phyloP scores from a whole-genome alignment of 1,284 basidiomycete genomes.

The Boletus nobilissimus region DNA sequence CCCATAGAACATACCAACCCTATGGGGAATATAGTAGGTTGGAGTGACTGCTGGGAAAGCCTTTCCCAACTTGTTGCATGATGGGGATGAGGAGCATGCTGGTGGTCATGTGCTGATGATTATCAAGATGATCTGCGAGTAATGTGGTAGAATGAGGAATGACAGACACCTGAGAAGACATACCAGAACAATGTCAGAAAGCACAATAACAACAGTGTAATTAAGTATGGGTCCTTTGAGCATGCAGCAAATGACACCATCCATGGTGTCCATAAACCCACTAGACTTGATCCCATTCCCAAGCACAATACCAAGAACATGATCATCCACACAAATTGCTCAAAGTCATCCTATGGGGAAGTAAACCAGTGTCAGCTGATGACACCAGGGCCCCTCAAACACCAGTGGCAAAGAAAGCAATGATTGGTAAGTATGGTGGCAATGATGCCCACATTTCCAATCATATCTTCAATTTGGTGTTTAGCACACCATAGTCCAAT shows the following conservation, averaged over 20 bases:
- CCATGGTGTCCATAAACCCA: constrained; percentile 85
- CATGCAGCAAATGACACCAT: constrained; percentile 72
- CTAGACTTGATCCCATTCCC: constrained; percentile 94
- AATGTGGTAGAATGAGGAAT: neutral
- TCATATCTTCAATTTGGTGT: constrained; percentile 77
- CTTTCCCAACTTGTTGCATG: constrained; percentile 88
- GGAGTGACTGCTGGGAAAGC: constrained; percentile 73
- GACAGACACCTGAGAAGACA: no score
- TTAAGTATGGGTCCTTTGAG: constrained; percentile 80
- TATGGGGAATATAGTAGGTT: constrained; percentile 93
- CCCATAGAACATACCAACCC: constrained; percentile 93
- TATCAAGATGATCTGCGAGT: constrained; percentile 76
- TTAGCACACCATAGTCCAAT: constrained; percentile 94
- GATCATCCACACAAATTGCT: constrained; percentile 93
- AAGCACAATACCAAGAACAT: constrained; percentile 92
- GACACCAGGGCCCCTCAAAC: constrained; percentile 50
- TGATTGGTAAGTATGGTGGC: constrained; percentile 91
- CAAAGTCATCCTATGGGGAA: constrained; percentile 84
- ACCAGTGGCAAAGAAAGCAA: constrained; percentile 95
- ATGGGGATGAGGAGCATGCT: constrained; percentile 96
- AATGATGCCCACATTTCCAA: constrained; percentile 99
- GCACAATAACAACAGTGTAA: constrained; percentile 86
- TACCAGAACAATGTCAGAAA: constrained; percentile 89
- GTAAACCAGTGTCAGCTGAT: neutral
- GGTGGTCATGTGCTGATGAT: constrained; percentile 97